Conservation (phyloP, 306 rosid species). For the Lathyrus aphaca region DNA sequence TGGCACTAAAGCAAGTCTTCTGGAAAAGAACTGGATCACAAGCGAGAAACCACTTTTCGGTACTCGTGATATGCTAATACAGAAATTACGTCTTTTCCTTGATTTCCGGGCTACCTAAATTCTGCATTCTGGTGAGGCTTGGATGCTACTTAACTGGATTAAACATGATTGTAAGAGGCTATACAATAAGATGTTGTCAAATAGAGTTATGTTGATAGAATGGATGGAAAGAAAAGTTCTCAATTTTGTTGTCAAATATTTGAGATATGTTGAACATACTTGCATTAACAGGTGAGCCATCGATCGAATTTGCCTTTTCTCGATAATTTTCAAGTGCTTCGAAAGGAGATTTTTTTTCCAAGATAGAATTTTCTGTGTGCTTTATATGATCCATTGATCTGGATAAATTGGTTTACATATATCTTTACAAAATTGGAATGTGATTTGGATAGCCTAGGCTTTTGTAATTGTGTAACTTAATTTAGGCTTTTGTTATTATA, state of each 20-base stretch:
- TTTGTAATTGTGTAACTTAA: too few relatives aligned
- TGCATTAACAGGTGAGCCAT: conserved; percentile 30
- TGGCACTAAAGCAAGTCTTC: conserved; percentile 72
- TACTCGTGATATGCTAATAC: conserved; percentile 63
- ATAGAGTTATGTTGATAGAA: conserved; percentile 32
- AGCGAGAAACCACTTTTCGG: conserved; percentile 63
- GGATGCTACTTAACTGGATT: conserved; percentile 23
- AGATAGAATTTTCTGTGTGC: not conserved
- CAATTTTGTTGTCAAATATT: conserved; percentile 45
- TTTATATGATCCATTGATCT: not conserved
- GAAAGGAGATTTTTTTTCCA: not conserved
- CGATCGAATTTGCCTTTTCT: not conserved
- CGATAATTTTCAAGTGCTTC: conserved; percentile 3
- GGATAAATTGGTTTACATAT: not conserved
- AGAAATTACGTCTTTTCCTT: conserved; percentile 71
- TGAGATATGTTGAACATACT: conserved; percentile 38
- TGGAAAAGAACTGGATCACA: conserved; percentile 85
- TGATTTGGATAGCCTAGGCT: too few relatives aligned
- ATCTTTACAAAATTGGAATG: not conserved
- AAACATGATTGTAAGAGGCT: conserved; percentile 40
- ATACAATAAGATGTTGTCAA: conserved; percentile 36
- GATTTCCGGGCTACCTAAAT: conserved; percentile 74
- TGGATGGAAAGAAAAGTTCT: conserved; percentile 42
- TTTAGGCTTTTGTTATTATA: too few relatives aligned
- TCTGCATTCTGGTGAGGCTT: conserved; percentile 28